phyloP scores from a whole-genome alignment of 805 yeast genomes.

The Gaillardinia entomophila region DNA sequence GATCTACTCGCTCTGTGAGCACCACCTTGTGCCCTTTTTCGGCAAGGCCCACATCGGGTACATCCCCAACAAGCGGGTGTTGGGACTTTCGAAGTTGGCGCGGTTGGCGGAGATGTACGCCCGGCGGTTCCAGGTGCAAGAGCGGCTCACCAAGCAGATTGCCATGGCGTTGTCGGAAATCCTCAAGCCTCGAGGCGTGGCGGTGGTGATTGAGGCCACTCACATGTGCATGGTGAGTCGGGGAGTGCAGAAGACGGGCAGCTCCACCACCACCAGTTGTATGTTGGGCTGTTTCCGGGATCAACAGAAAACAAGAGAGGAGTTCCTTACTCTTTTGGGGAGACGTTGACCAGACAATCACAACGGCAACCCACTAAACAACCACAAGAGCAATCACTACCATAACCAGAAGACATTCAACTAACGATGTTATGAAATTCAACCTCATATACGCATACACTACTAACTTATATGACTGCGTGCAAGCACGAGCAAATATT shows the following conservation, averaged over 20 bases:
- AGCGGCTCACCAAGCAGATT: slow-evolving; percentile 91
- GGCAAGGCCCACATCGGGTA: slow-evolving; percentile 98
- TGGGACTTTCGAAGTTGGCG: slow-evolving; percentile 90
- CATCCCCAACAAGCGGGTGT: slow-evolving; percentile 88
- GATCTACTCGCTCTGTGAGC: slow-evolving; percentile 90
- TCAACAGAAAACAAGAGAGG: slow-evolving; percentile 94
- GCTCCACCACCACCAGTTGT: slow-evolving; percentile 89
- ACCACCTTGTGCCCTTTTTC: slow-evolving; percentile 93
- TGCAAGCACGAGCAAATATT: not conserved
- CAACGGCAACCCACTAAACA: no score
- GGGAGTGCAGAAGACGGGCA: slow-evolving; percentile 94
- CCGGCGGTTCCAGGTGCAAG: slow-evolving; percentile 96
- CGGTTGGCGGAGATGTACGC: slow-evolving; percentile 96
- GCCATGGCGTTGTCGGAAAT: slow-evolving; percentile 94
- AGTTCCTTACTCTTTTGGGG: slow-evolving; percentile 77
- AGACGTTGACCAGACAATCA: slow-evolving; percentile 41
- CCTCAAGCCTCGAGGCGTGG: slow-evolving; percentile 92
- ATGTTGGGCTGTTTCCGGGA: slow-evolving; percentile 95
- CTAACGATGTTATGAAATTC: not conserved
- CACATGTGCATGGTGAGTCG: slow-evolving; percentile 99
- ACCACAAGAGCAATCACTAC: not conserved
- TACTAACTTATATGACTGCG: no score
- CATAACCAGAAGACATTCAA: not conserved
- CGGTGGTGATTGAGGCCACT: slow-evolving; percentile 95
- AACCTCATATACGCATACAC: not conserved